Base-by-base conservation (phyloP, 495 filamentous ascomycete genomes). In the Penicillium canariense region DNA sequence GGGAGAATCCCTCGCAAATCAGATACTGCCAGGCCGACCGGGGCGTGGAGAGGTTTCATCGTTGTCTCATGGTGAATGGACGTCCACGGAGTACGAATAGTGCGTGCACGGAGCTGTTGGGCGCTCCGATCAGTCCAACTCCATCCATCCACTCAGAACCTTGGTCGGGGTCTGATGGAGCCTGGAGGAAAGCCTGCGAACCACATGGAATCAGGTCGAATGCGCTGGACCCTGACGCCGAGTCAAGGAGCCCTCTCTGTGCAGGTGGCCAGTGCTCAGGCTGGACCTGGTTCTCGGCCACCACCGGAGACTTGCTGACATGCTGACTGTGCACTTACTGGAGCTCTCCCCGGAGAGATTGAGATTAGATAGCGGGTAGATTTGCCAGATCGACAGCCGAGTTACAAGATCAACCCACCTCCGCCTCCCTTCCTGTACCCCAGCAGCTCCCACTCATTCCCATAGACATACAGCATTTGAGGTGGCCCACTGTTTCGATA, bases 141-240 rank as follows among this genome's bases (percentile, higher is more conserved):
- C 11, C n/a, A 5, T 27, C 18, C 25, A 30, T 46, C 43, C 43
- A 46, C 43, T 45, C 26, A 20, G 25, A 43, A 52, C 26, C 48
- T 26, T 42, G 36, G 38, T 25, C 36, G 3, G 8, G 1, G 15
- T 20, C 12, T 15, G 12, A 27, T 7, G 27, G 28, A 30, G 34
- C 30, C 35, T 42, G 10, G 34, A 11, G 38, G 23, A 20, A 30
- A 14, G 18, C 39, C 14, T 27, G 43, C 27, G 50, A 53, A 53
- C 20, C 40, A 32, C 50, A 53, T 53, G 40, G 50, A 53, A 53
- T 36, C 40, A 9, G 30, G 18, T 53, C 50, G 50, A 53, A 53
- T 35, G 40, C 38, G 35, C 22, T 20, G 28, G 32, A 39, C 22
- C 14, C 20, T 38, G 32, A 49, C 15, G 23, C 31, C 38, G n/a